Conservation (phyloP, 768 basidiomycete genomes). For the Xerocomellus dryophilus region DNA sequence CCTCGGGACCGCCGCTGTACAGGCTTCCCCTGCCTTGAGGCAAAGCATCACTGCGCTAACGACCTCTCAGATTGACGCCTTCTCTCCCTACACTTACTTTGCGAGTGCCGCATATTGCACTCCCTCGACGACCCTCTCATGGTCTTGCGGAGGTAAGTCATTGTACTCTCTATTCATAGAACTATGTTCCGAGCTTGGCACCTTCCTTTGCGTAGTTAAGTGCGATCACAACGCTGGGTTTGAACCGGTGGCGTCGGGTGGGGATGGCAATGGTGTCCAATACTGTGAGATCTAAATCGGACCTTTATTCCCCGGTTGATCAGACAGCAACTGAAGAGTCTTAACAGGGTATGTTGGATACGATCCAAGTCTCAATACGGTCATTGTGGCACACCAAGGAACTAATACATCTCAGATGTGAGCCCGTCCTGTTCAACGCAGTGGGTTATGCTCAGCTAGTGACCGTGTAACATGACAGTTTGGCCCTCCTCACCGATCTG, state of each 20-base stretch:
- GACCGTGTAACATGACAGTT: constrained; percentile 20
- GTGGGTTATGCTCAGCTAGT: constrained; percentile 20
- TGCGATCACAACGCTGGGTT: constrained; percentile 45
- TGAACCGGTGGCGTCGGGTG: constrained; percentile 43
- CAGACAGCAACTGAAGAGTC: background rate
- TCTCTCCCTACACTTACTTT: constrained; percentile 47
- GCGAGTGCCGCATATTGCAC: constrained; percentile 49
- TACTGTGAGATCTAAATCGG: constrained; percentile 35
- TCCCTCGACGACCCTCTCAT: constrained; percentile 37
- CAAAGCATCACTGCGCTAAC: constrained; percentile 39
- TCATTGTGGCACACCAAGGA: constrained; percentile 37
- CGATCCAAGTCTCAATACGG: constrained; percentile 32
- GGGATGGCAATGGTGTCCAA: constrained; percentile 39
- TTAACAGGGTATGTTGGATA: constrained; percentile 37
- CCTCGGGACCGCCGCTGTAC: constrained; percentile 2
- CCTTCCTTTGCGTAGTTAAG: constrained; percentile 24
- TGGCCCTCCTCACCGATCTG: constrained; percentile 39
- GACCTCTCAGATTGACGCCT: constrained; percentile 38
- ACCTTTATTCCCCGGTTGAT: too few species aligned
- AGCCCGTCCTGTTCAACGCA: constrained; percentile 41
- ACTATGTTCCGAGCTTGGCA: background rate
- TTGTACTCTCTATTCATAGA: background rate
- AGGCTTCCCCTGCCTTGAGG: constrained; percentile 26
- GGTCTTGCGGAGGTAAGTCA: constrained; percentile 51
- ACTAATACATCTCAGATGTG: constrained; percentile 26